These are phyloP conservation scores for Termitomyces sp. DNA, from an alignment of 768 basidiomycete species.

Conservation along the genomic window DNA sequence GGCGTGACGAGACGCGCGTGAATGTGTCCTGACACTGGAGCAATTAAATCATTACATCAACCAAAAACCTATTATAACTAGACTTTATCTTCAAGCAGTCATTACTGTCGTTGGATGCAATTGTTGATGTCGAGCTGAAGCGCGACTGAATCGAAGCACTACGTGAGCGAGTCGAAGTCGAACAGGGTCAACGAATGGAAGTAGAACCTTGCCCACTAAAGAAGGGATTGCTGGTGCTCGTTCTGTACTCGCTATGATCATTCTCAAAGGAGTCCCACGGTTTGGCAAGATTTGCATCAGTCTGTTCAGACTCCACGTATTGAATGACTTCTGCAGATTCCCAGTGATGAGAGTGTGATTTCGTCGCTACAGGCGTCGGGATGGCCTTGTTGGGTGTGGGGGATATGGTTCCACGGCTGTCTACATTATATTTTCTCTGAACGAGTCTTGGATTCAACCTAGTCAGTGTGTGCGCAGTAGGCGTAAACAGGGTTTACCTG, in stretches of 20 bases:
- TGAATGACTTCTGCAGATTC: conserved; percentile 64
- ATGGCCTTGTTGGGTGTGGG: conserved; percentile 48
- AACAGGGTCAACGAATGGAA: conserved; percentile 21
- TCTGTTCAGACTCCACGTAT: conserved; percentile 25
- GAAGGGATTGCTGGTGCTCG: conserved; percentile 38
- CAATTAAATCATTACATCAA: too few relatives aligned
- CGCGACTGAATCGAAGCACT: conserved; percentile 29
- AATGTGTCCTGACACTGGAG: too few relatives aligned
- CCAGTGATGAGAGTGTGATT: conserved; percentile 53
- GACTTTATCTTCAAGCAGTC: too few relatives aligned
- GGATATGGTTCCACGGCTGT: conserved; percentile 45
- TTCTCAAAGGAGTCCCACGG: conserved; percentile 16
- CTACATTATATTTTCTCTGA: conserved; percentile 36
- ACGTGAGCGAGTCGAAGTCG: conserved; percentile 33
- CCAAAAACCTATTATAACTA: too few relatives aligned
- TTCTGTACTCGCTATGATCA: conserved; percentile 26
- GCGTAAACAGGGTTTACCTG: too few relatives aligned
- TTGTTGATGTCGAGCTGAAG: conserved; percentile 34
- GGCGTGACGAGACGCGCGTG: too few relatives aligned
- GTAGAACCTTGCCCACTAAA: conserved; percentile 23
- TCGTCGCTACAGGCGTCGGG: conserved; percentile 54
- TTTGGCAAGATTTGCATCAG: conserved; percentile 2
- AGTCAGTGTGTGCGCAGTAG: too few relatives aligned
- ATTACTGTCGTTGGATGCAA: not conserved
- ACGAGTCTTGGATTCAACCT: conserved; percentile 24